Base-by-base conservation (phyloP, 768 basidiomycete genomes). In the Lactarius pseudohatsudake region DNA sequence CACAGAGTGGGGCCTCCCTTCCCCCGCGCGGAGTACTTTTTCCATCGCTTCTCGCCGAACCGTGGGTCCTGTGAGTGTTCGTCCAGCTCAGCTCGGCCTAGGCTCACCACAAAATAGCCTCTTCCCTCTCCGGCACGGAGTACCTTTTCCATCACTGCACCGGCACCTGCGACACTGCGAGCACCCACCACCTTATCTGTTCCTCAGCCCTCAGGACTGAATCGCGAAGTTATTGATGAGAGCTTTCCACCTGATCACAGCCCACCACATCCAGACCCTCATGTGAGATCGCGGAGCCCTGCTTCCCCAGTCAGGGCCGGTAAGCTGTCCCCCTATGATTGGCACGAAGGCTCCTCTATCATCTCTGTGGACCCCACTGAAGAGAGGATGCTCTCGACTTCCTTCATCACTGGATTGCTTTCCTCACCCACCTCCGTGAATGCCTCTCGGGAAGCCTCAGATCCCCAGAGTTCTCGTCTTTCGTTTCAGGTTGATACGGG, bases 311-410 rank as follows among this genome's bases (percentile, higher is more conserved):
- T 28, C 11, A 10, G 32, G 34, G 41, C 20, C 18, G 45, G 59
- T n/a, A 68, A 53, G 22, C 26, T 69, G 28, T 70, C 84, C 16
- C 79, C 83, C 4, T 76, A 81, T 69, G 84, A 85, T 71, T 86
- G 86, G 85, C 82, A 86, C 66, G 86, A 87, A 72, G 86, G 83
- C 2, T 81, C 84, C 20, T 85, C 85, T 15, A 81, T 79, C 66
- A 83, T 88, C 62, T 81, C 80, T 59, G 79, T 83, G 59, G 85
- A 85, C 74, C 80, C 81, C n/a, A 74, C 80, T 10, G 85, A 87
- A 71, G 84, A 86, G 71, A 79, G 81, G 22, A 75, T 87, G 54
- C 79, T 89, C 26, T 81, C 86, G 9, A 86, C 87, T 3, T 82
- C 85, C 2, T 83, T 88, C 73, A 87, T 88, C 66, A 86, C 86